Conservation (phyloP, 2,329 filamentous ascomycete genomes). For the Alternaria sp. region DNA sequence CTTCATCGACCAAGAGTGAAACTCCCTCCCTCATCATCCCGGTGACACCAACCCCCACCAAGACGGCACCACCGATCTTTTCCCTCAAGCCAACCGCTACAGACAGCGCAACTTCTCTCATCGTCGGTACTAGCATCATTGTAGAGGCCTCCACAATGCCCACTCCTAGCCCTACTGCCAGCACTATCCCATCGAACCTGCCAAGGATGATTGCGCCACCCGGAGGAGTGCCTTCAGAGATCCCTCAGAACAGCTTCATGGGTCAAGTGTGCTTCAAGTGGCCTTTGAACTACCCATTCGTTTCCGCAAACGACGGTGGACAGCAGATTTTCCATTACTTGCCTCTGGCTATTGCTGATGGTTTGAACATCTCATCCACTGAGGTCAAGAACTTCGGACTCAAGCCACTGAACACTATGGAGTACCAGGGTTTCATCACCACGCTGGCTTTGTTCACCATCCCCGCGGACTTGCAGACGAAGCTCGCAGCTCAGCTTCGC, state of each 20-base stretch:
- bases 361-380: constrained; percentile 59
- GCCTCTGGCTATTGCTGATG: constrained; percentile 74
- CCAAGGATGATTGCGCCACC: constrained; percentile 80
- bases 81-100: constrained; percentile 60
- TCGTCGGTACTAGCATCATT: constrained; percentile 70
- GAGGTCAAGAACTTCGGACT: constrained; percentile 75
- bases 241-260: constrained; percentile 71
- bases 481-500: constrained; percentile 73
- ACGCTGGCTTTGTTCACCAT: constrained; percentile 71
- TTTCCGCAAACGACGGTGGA: constrained; percentile 75
- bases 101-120: constrained; percentile 56
- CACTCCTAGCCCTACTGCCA: constrained; percentile 56
- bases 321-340: constrained; percentile 86
- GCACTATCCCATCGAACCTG: constrained; percentile 70
- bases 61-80: constrained; percentile 40
- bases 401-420: constrained; percentile 77
- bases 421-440: constrained; percentile 78
- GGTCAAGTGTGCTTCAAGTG: constrained; percentile 88
- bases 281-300: constrained; percentile 84
- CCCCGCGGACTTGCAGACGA: constrained; percentile 57
- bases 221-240: constrained; percentile 60
- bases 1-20: constrained; percentile 12
- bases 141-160: constrained; percentile 61
- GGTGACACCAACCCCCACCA: constrained; percentile 28
- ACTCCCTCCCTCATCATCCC: constrained; percentile 27